phyloP scores from a whole-genome alignment of 345 rosid species.

The Hibiscus mutabilis region DNA sequence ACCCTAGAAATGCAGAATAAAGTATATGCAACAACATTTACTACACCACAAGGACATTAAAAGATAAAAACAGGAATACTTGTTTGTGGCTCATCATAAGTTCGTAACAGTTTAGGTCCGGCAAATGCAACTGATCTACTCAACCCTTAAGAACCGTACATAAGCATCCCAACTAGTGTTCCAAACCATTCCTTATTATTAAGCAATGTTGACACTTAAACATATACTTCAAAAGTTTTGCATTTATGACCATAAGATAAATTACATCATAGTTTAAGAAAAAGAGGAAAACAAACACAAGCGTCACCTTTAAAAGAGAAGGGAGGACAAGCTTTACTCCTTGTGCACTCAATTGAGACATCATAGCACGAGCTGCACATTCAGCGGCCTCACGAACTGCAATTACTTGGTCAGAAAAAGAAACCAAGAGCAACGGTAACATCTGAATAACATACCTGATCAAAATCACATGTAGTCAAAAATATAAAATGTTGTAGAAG shows the following conservation, averaged over 20 bases:
- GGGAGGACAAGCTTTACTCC: conserved; percentile 99
- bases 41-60: not conserved
- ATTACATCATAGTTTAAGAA: not conserved
- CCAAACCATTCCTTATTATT: not conserved
- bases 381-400: conserved; percentile 99
- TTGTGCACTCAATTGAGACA: conserved; percentile 86
- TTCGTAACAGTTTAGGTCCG: not conserved
- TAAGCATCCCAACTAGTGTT: not conserved
- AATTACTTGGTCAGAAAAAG: conserved; percentile 95
- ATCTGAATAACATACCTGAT: conserved; percentile 86
- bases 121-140: not conserved
- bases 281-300: not conserved
- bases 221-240: not conserved
- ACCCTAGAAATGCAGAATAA: conserved; percentile 38
- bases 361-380: conserved; percentile 98
- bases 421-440: conserved; percentile 86
- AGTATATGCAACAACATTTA: not conserved
- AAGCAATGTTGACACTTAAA: not conserved
- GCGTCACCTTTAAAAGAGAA: conserved; percentile 70
- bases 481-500: not conserved
- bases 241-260: not conserved
- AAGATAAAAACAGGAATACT: not conserved
- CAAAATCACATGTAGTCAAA: conserved; percentile 10
- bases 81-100: not conserved
- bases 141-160: not conserved